phyloP scores from a whole-genome alignment of 352 stramenopile species.

The Pythium pectinolyticum region DNA sequence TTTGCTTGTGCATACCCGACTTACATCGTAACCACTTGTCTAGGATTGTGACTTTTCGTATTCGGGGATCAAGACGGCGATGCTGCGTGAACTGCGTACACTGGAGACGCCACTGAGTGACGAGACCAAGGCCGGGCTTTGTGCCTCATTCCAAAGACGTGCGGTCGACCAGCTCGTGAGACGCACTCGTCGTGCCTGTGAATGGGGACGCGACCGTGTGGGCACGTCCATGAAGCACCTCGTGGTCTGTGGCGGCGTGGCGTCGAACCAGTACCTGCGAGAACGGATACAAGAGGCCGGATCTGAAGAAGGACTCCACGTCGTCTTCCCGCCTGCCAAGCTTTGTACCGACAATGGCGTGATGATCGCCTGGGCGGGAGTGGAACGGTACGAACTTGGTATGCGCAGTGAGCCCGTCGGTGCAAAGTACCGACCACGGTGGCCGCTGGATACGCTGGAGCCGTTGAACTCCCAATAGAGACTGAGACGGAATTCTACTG shows the following conservation, averaged over 20 bases:
- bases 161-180: constrained; percentile 90
- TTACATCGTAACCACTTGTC: background rate
- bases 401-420: constrained; percentile 53
- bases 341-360: constrained; percentile 99
- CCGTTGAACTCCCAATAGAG: constrained; percentile 25
- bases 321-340: constrained; percentile 60
- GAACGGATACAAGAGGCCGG: constrained; percentile 70
- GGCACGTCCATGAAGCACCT: constrained; percentile 59
- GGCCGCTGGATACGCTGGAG: constrained; percentile 66
- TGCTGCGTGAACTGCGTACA: constrained; percentile 80
- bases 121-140: constrained; percentile 80
- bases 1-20: background rate
- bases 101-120: constrained; percentile 28
- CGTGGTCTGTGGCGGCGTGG: constrained; percentile 96
- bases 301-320: constrained; percentile 44
- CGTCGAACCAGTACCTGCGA: constrained; percentile 95
- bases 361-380: constrained; percentile 95
- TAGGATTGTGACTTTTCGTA: constrained; percentile 97
- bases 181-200: constrained; percentile 87
- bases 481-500: constrained; percentile 15
- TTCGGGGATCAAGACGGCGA: constrained; percentile 97
- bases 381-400: constrained; percentile 58
- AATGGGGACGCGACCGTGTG: constrained; percentile 66
- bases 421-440: constrained; percentile 72
- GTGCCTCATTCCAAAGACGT: constrained; percentile 89